Base-by-base conservation (phyloP, 345 rosid genomes). In the Citrus australasica region DNA sequence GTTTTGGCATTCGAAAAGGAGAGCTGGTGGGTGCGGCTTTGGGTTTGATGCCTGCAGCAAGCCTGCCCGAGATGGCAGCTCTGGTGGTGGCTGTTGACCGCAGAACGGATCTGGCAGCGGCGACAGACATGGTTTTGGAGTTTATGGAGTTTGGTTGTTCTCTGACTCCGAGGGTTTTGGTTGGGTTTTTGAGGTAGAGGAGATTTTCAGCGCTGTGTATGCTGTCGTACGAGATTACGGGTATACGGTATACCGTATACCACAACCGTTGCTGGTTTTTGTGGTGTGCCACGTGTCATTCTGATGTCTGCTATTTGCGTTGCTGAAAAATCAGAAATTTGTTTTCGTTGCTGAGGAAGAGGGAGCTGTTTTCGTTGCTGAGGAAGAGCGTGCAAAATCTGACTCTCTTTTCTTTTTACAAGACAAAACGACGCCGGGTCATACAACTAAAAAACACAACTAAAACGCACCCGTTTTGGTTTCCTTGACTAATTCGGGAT, bases 21-120 rank as follows among this genome's bases (percentile, higher is more conserved):
- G 92, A 86, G 71, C 68, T 79, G 30, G 86, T 46, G 5, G 91
- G 80, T 59, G 69, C 56, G 21, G 89, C 62, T 61, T 28, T 55
- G 69, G 87, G 9, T 42, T 81, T 94, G 2, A 86, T 55, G 68
- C 76, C 84, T 32, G 48, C 51, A 3, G 71, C 9, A 4, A 75
- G 30, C 30, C 62, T 64, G 14, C 32, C 32, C 24, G 24, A 48
- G 46, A 65, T 24, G 25, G 33, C 5, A 63, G 66, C 55, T 35
- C 65, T 21, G 37, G 74, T 38, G 66, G 71, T 38, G 66, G 88
- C 86, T 62, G 92, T 68, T 64, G 91, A 87, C n/a, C 93, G 93
- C 83, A 92, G 73, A 80, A 87, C 38, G 60, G 88, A 89, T 58
- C 96, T 90, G 66, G 90, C 92, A 86, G 90, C 89, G 77, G 84